phyloP scores from a whole-genome alignment of 2,329 filamentous ascomycete species.

The Alternaria sp. region DNA sequence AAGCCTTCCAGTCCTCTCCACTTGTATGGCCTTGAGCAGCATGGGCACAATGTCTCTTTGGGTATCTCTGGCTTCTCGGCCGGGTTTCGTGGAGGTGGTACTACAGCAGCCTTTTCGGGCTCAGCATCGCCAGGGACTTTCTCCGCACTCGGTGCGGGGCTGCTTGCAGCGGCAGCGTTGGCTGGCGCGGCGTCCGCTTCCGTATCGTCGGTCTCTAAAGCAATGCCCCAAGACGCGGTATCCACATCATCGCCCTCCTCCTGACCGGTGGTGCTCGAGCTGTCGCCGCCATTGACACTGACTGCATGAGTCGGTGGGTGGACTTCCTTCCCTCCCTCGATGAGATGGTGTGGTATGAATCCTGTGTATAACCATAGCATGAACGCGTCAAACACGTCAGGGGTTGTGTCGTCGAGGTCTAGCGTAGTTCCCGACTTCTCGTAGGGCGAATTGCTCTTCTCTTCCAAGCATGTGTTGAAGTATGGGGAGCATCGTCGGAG shows the following conservation, averaged over 20 bases:
- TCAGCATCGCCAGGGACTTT: slow-evolving; percentile 41
- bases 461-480: slow-evolving; percentile 40
- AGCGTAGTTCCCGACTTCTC: slow-evolving; percentile 33
- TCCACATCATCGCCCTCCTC: slow-evolving; percentile 42
- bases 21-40: slow-evolving; percentile 45
- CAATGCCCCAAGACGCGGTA: slow-evolving; percentile 43
- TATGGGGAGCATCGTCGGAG: slow-evolving; percentile 42
- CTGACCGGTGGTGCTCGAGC: slow-evolving; percentile 15
- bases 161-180: slow-evolving; percentile 15
- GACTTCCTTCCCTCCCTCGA: slow-evolving; percentile 44
- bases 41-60: slow-evolving; percentile 45
- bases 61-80: slow-evolving; percentile 43
- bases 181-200: slow-evolving; percentile 12
- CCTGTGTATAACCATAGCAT: slow-evolving; percentile 49
- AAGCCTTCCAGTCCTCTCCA: slow-evolving; percentile 48
- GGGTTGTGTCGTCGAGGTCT: slow-evolving; percentile 41
- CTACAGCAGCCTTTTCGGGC: slow-evolving; percentile 28
- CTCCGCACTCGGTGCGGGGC: slow-evolving; percentile 30
- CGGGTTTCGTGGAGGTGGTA: slow-evolving; percentile 36
- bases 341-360: slow-evolving; percentile 45
- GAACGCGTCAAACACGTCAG: slow-evolving; percentile 48
- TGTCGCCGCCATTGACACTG: slow-evolving; percentile 26
- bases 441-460: slow-evolving; percentile 41
- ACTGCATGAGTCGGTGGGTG: slow-evolving; percentile 37
- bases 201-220: slow-evolving; percentile 39